Evolutionary conservation across 139 green algal genomes (phyloP), one percentile per base, ranked within the genome.

Genomic region (Mesostigma viride): DNA sequence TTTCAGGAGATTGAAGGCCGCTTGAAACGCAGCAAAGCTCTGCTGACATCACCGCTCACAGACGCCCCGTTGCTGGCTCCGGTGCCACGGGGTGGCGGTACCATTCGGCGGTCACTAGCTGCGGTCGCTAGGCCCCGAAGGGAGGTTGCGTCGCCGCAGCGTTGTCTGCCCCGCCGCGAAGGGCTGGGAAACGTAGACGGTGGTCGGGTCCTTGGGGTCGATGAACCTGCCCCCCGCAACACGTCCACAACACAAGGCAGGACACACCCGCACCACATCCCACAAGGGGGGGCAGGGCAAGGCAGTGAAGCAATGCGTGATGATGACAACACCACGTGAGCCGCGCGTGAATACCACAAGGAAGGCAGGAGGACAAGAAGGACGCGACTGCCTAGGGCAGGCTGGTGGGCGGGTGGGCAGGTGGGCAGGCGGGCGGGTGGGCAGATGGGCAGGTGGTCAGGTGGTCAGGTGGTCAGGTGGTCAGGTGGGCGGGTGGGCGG

Each of bases 141-240:
- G 40, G 14, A 53, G 40, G 40, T 53, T 53, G 40, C 40, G 40
- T 53, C 17, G 40, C 40, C 40, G 14, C 40, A 53, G 17, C 40
- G 14, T 17, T 14, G 14, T 64, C 56, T 33, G 28, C 17, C 56
- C 56, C 56, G 56, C 17, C 27, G 11, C 28, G 14, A 33, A 11
- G 14, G 71, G 71, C 65, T 77, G 71, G 45, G 67, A 53, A 30
- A 78, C 3, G 67, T 78, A 78, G 56, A 78, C 26, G 1, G 20
- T 51, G 20, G 72, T 67, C 3, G 72, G 72, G 32, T 78, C 72
- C 33, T 75, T 75, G 6, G 72, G 72, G 35, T 78, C 72, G 5
- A 78, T 34, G 33, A 68, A 78, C 32, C 62, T 75, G 68, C 68
- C 60, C 60, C 17, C 31, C 3, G 8, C 3, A 3, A 68, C 65